Percentiles rank a stretch among this genome's conserved stretches.
phyloP scores from a whole-genome alignment of 805 yeast species.

The Kodamaea lidongshanica region DNA sequence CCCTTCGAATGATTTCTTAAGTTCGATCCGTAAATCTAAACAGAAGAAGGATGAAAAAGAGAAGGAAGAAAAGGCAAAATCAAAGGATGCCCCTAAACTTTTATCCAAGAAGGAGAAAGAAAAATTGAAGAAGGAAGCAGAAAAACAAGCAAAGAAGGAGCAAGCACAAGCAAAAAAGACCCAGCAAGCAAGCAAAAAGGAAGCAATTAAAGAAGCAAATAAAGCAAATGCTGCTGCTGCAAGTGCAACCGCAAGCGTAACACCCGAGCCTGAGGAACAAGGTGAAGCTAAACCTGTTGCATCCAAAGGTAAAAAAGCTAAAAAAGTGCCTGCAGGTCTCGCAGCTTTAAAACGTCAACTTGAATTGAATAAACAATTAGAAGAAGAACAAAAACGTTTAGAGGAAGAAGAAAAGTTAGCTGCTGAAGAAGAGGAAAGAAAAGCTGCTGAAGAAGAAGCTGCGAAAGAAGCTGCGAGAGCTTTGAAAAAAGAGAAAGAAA shows the following conservation, averaged over 20 bases:
- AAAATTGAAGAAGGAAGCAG: constrained; percentile 90
- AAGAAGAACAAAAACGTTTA: constrained; percentile 69
- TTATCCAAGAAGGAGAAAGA: constrained; percentile 92
- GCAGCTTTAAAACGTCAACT: constrained; percentile 88
- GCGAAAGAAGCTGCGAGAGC: constrained; percentile 52
- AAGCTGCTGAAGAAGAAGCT: constrained; percentile 56
- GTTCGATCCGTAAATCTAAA: constrained; percentile 75
- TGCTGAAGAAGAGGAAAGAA: constrained; percentile 46
- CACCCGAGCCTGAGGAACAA: constrained; percentile 33
- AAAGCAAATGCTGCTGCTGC: constrained; percentile 38
- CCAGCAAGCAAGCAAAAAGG: constrained; percentile 55
- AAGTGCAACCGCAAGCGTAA: constrained; percentile 12
- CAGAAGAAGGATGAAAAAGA: constrained; percentile 67
- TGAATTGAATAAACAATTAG: constrained; percentile 80
- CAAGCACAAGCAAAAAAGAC: constrained; percentile 80
- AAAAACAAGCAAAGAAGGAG: constrained; percentile 86
- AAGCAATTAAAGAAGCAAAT: constrained; percentile 46
- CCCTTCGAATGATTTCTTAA: constrained; percentile 60
- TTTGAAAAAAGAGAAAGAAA: constrained; percentile 81
- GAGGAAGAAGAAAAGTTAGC: constrained; percentile 61
- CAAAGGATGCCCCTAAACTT: constrained; percentile 58
- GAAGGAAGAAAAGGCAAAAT: constrained; percentile 48
- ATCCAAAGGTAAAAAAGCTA: constrained; percentile 47
- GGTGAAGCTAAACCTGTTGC: constrained; percentile 28
- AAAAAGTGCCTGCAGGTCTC: constrained; percentile 83